Evolutionary conservation across 2,329 filamentous ascomycete species (phyloP), one percentile per base, ranked within the genome.

Genomic region (Neopestalotiopsis sp.): DNA sequence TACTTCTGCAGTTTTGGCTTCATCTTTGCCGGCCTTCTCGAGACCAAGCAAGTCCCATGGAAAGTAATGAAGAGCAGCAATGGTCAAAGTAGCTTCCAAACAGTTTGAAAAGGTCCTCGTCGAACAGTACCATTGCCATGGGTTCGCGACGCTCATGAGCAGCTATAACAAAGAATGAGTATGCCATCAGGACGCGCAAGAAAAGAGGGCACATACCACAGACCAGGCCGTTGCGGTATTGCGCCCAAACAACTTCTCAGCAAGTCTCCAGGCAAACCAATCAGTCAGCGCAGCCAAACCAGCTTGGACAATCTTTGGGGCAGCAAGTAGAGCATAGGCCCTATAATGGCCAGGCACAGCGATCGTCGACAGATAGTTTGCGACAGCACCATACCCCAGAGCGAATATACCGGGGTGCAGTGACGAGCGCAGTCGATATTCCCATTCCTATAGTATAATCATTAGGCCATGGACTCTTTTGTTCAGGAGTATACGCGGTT

Each of bases 51-150:
- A 86, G 68, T 89, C 84, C 95, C 96, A 98, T 13, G 96, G 95
- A 93, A 94, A 98, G 74, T 91, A 89, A 77, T 90, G 90, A 61
- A 98, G 84, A 1, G 94, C 95, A 75, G 90, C 86, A 69, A 92
- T 85, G 4, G 95, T 98, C 73, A 99, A 82, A 0, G 92, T 93
- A n/a, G 92, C 94, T 84, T 99, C 96, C 4, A 98, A 84, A 66
- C 91, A 96, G 81, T 99, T 99, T 67, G 95, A 98, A 76, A 99
- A 92, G 0, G 96, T 97, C 61, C 96, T 89, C 0, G 94, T 95
- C 1, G 94, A 96, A 81, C 92, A 96, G 81, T 96, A 98, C 93
- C 94, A 98, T 79, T 98, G 94, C 94, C 96, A 99, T 6, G 96
- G 94, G 80, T 90, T 97, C 75, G 90, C 83, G 58, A 92, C 80